Base-by-base conservation (phyloP, 495 filamentous ascomycete genomes). In the Lasiosphaeria ovina region DNA sequence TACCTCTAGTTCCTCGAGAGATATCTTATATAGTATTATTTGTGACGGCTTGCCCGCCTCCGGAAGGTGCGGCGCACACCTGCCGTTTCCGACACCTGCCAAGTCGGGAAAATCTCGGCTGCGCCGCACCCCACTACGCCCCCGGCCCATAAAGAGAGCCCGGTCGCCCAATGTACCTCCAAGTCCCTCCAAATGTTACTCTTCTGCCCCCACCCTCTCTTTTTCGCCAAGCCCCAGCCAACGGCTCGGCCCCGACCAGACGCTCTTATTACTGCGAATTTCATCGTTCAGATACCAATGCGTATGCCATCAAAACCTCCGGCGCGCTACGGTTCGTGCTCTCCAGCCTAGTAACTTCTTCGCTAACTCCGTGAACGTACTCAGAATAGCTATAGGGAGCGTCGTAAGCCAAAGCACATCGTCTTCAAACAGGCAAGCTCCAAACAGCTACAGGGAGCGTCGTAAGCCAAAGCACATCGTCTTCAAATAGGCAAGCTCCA, bases 381-480 rank as follows among this genome's bases (percentile, higher is more conserved):
- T 55, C 35, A 55, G 35, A 55, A 55, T n/a, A 55, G 35, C 35
- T 55, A 55, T n/a, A 55, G n/a, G n/a, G 35, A 55, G 35, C 35
- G 17, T 54, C 35, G 52, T 32, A 55, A 55, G 35, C 35, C 35
- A 42, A 55, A 55, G 35, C n/a, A 6, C 35, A 55, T 55, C n/a
- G 35, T 55, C 52, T 55, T 55, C 31, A 55, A 42, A 55, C n/a
- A 55, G n/a, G 52, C 35, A 55, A 55, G 52, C 52, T 54, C 52
- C 35, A 54, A 35, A 33, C 3, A 38, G 52, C 50, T n/a, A 53
- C 32, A 53, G 32, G 32, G 32, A 53, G 32, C 32, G 33, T 52
- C 52, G 35, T 32, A 55, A 40, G n/a, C 14, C 35, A 42, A 55
- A 42, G 35, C n/a, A 9, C 32, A 55, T 55, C n/a, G n/a, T 55